These are phyloP conservation scores for Mycena metata DNA, from an alignment of 768 basidiomycete genomes.

Conservation along the genomic window DNA sequence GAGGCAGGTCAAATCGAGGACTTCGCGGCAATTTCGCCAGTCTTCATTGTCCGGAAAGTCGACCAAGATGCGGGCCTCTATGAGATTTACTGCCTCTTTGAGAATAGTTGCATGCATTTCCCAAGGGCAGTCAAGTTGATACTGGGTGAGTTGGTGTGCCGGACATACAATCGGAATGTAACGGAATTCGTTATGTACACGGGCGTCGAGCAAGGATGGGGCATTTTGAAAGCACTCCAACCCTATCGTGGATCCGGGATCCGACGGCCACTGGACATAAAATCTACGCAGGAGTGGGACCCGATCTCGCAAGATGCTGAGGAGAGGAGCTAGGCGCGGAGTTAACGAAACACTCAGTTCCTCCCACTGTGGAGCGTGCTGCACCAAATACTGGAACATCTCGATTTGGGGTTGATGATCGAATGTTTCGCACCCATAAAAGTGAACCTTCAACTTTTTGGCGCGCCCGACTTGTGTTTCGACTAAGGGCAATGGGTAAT, in stretches of 20 bases:
- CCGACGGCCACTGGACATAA: conserved; percentile 2
- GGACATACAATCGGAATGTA: neutral
- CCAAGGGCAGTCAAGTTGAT: conserved; percentile 6
- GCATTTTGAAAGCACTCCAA: conserved; percentile 5
- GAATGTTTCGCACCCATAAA: neutral
- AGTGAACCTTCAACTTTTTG: neutral
- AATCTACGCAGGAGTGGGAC: conserved; percentile 2
- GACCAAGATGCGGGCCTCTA: conserved; percentile 8
- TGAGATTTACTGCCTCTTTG: neutral
- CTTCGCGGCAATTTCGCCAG: neutral
- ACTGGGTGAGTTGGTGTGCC: conserved; percentile 9
- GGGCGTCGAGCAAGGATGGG: neutral
- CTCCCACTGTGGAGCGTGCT: conserved; percentile 8
- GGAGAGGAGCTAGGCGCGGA: neutral
- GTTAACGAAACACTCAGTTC: conserved; percentile 1
- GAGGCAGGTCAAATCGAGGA: conserved; percentile 11
- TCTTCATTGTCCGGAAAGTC: neutral
- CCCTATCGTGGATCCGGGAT: neutral
- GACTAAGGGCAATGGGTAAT: neutral
- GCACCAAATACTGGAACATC: neutral
- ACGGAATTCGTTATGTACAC: neutral
- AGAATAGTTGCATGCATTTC: conserved; percentile 2
- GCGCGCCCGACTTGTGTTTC: conserved; percentile 9
- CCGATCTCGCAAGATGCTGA: neutral
- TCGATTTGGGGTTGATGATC: neutral